These are phyloP conservation scores for Heliosperma pusillum DNA, from an alignment of 148 eudicot species.

Conservation along the genomic window DNA sequence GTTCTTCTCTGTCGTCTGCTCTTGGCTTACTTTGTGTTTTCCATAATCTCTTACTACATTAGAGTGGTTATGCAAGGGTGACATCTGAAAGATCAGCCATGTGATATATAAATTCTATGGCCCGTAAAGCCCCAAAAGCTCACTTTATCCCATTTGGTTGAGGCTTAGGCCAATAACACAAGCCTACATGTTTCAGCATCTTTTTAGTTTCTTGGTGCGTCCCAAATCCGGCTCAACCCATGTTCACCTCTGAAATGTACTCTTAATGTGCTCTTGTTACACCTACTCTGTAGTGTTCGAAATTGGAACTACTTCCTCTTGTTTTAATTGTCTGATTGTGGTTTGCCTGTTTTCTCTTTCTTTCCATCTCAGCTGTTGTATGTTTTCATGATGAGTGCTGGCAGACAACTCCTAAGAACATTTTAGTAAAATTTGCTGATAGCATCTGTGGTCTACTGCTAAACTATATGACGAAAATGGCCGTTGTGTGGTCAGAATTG, in stretches of 20 bases:
- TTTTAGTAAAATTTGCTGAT: not conserved
- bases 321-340: not conserved
- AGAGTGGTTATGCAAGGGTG: not conserved
- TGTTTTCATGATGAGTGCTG: not conserved
- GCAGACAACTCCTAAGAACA: not conserved
- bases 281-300: too few species aligned
- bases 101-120: not conserved
- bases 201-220: too few species aligned
- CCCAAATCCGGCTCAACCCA: too few species aligned
- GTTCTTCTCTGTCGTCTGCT: not conserved
- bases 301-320: too few species aligned
- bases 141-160: too few species aligned
- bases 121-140: too few species aligned
- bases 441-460: not conserved
- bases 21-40: not conserved
- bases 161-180: too few species aligned
- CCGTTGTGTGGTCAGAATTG: not conserved
- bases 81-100: conserved; percentile 4
- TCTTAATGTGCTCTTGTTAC: too few species aligned
- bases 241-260: too few species aligned
- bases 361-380: conserved; percentile 12
- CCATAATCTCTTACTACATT: conserved; percentile 3
- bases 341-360: not conserved
- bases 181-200: too few species aligned
- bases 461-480: not conserved